phyloP scores from a whole-genome alignment of 257 asterid genomes.

The Striga asiatica region DNA sequence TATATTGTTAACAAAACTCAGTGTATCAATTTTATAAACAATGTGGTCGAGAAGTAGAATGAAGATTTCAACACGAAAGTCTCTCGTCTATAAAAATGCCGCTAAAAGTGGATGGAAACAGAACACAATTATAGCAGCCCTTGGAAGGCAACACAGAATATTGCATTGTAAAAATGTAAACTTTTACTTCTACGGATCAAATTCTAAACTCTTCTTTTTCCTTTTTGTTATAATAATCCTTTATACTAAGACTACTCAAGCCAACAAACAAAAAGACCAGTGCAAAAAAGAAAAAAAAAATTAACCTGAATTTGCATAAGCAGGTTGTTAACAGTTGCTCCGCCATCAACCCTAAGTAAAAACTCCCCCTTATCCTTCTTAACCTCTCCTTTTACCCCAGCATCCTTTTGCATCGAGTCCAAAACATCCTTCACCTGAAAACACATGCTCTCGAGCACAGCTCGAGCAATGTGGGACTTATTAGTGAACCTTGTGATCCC shows the following conservation, averaged over 20 bases:
- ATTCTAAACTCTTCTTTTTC: no score
- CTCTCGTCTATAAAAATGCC: no score
- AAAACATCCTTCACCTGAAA: conserved; percentile 90
- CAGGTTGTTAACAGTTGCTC: conserved; percentile 78
- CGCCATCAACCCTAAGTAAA: conserved; percentile 88
- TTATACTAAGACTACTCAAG: neutral
- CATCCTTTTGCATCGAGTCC: conserved; percentile 94
- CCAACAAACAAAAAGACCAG: neutral
- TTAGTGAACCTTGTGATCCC: conserved; percentile 92
- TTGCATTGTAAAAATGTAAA: no score
- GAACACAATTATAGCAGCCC: no score
- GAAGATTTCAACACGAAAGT: no score
- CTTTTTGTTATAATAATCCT: no score
- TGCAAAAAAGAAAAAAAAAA: neutral
- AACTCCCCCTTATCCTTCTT: conserved; percentile 47
- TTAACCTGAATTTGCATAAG: conserved; percentile 93
- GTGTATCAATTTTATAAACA: no score
- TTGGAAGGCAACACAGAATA: no score
- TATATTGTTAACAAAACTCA: no score
- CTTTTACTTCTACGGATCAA: no score
- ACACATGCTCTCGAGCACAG: conserved; percentile 97
- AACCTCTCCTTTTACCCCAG: conserved; percentile 48
- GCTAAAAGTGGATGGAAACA: no score
- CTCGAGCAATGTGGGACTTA: conserved; percentile 87
- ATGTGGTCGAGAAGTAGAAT: no score